Base-by-base conservation (phyloP, 495 filamentous ascomycete species). In the Aspergillus steynii region DNA sequence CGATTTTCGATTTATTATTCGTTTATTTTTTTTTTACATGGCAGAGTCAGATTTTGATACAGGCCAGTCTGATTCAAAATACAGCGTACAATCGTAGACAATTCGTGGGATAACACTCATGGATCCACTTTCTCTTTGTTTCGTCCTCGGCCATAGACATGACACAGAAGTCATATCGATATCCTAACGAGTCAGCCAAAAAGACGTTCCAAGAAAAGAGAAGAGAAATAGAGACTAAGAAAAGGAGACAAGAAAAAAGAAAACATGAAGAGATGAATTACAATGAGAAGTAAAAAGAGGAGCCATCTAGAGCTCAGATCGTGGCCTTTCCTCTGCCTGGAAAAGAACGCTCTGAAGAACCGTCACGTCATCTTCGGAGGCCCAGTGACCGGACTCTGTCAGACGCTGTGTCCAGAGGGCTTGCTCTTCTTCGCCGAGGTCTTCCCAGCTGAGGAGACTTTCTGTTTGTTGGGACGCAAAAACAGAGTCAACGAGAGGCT, bases 271-370 rank as follows among this genome's bases (percentile, higher is more conserved):
- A 37, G 10, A 4, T 14, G 1, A 1, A 42, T 10, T 14, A 42
- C 9, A 42, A 42, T 42, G 9, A 8, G 14, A 15, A 42, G 9
- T 15, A 10, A 2, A 15, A 42, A 42, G 20, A 20, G 20, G 20
- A 42, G 9, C 1, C 10, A 14, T 15, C 14, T 12, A 42, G 37
- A 42, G 37, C 14, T 42, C 37, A 15, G 37, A 42, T 42, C 1
- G 37, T 42, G 37, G 37, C 3, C 4, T 42, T 15, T 42, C 37
- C 37, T 85, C 75, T 73, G 91, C 83, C 26, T 85, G 82, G 76
- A 96, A 96, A 50, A 96, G 71, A 6, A 96, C 80, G 6, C 89
- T 86, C 70, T 87, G 82, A 42, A 95, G 80, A 12, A 95, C 82
- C 34, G 80, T 81, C 74, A 92, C 90, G 1, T 89, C 89, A 74